These are phyloP conservation scores for Globisporangium mamillatum DNA, from an alignment of 352 stramenopile genomes.

Conservation along the genomic window DNA sequence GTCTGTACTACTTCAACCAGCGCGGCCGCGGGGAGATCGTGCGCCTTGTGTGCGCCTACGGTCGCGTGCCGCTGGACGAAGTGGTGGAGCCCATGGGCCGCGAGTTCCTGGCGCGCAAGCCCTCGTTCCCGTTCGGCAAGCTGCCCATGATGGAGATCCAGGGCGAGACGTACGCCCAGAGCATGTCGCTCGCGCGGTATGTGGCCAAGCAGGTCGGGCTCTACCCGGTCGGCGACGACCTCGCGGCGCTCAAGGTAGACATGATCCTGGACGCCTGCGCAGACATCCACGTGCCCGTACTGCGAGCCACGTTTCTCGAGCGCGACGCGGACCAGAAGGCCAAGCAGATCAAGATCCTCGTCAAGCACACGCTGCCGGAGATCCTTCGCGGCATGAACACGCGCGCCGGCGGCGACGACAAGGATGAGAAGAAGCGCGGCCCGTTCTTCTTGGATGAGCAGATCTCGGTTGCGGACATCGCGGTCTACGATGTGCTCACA, in stretches of 20 bases:
- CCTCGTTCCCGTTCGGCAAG: conserved; percentile 37
- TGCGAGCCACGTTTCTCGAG: conserved; percentile 29
- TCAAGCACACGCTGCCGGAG: conserved; percentile 29
- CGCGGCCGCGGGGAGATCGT: conserved; percentile 41
- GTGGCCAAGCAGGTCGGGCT: conserved; percentile 35
- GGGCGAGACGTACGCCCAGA: conserved; percentile 31
- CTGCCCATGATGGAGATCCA: conserved; percentile 48
- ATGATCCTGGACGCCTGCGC: conserved; percentile 31
- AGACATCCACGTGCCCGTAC: conserved; percentile 25
- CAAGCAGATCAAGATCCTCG: conserved; percentile 26
- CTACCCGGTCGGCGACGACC: conserved; percentile 28
- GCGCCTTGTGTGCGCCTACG: conserved; percentile 37
- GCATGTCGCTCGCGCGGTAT: conserved; percentile 39
- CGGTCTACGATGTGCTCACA: conserved; percentile 33
- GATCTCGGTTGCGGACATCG: conserved; percentile 36
- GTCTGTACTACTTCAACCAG: conserved; percentile 44
- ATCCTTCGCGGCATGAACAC: conserved; percentile 24
- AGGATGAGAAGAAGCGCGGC: conserved; percentile 1
- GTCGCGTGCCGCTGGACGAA: conserved; percentile 37
- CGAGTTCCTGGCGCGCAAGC: conserved; percentile 31
- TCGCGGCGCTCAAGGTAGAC: conserved; percentile 32
- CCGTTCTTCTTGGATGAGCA: conserved; percentile 34
- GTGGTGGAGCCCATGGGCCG: conserved; percentile 25
- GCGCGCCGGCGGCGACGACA: conserved; percentile 13
- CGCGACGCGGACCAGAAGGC: conserved; percentile 22